These are phyloP conservation scores for Arabis hirsuta DNA, from an alignment of 345 rosid species.

Conservation along the genomic window DNA sequence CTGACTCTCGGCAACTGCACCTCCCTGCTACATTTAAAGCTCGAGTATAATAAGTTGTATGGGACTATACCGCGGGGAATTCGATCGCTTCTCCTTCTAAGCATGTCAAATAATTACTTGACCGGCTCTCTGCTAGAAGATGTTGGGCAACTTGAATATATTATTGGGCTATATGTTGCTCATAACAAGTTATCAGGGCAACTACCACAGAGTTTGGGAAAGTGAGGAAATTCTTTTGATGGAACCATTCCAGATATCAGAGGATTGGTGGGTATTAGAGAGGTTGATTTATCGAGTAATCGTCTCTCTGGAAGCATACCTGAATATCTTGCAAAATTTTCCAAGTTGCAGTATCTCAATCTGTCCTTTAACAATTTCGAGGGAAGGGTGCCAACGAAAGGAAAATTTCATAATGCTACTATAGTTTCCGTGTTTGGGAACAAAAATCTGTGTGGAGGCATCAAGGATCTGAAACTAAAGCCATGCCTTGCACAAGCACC, in stretches of 20 bases:
- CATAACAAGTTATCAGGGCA: neutral
- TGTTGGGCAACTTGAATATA: neutral
- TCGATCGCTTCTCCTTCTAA: neutral
- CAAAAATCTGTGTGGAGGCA: constrained; percentile 29
- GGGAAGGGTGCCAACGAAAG: constrained; percentile 23
- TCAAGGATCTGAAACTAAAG: neutral
- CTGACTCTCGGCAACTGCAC: neutral
- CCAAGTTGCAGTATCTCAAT: constrained; percentile 5
- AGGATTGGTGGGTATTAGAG: neutral
- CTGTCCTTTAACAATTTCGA: constrained; percentile 28
- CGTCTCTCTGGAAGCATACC: constrained; percentile 28
- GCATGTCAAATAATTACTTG: neutral
- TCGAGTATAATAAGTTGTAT: neutral
- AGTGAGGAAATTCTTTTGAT: neutral
- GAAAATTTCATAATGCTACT: constrained; percentile 28
- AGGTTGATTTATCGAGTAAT: neutral
- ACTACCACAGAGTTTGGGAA: neutral
- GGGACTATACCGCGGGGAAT: neutral
- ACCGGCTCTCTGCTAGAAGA: neutral
- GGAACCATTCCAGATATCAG: constrained; percentile 7
- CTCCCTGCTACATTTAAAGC: rapidly evolving
- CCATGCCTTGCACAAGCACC: constrained; percentile 7
- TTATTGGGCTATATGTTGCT: neutral
- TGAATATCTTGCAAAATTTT: neutral
- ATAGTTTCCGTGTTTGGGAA: constrained; percentile 6